phyloP scores from a whole-genome alignment of 192 early-diverging fungal genomes.

The Powellomyces hirtus region DNA sequence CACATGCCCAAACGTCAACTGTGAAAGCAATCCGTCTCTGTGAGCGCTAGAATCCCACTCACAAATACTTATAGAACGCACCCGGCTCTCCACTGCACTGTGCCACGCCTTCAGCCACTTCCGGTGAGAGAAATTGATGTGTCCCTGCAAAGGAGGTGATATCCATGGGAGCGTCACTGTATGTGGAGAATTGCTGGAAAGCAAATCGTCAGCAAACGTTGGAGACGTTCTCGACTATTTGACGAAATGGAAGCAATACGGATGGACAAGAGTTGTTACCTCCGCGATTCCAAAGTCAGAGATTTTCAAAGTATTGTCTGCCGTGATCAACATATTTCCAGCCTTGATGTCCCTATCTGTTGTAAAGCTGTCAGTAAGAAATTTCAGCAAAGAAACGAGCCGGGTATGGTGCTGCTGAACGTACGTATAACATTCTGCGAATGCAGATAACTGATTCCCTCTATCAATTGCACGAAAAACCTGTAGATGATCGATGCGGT shows the following conservation, averaged over 20 bases:
- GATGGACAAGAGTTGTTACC: constrained; percentile 15
- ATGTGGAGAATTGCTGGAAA: constrained; percentile 46
- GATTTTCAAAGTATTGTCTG: constrained; percentile 54
- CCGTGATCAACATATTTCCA: constrained; percentile 51
- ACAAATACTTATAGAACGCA: constrained; percentile 3
- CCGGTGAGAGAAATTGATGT: constrained; percentile 59
- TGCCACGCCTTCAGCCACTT: constrained; percentile 41
- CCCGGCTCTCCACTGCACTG: constrained; percentile 41
- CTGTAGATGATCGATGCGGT: constrained; percentile 3
- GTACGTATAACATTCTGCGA: constrained; percentile 50
- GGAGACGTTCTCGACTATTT: no score
- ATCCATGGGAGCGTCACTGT: constrained; percentile 35
- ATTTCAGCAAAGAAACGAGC: neutral
- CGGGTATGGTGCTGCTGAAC: neutral
- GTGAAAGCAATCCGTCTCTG: neutral
- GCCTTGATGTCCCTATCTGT: constrained; percentile 63
- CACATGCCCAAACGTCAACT: constrained; percentile 62
- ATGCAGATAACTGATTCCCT: constrained; percentile 53
- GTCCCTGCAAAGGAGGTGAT: constrained; percentile 53
- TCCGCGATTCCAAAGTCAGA: constrained; percentile 62
- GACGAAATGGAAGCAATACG: no score
- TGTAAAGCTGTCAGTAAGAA: neutral
- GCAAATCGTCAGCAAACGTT: neutral
- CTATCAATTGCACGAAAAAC: constrained; percentile 56
- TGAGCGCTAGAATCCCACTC: neutral